Percentiles rank a stretch among this genome's conserved stretches.
Evolutionary conservation across 129 eudicot genomes (phyloP).

Genomic region (Lonicera japonica): DNA sequence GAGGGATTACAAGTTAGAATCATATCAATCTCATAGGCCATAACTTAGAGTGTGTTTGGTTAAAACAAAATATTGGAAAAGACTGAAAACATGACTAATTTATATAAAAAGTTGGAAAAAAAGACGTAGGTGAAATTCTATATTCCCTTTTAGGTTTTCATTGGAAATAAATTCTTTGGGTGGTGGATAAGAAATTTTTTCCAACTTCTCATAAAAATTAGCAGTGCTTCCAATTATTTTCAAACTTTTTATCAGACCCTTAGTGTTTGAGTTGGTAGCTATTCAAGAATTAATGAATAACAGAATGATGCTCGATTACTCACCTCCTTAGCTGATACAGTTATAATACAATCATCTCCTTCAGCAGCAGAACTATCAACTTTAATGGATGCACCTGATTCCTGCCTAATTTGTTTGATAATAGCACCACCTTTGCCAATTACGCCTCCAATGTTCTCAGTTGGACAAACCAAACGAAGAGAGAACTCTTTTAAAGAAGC

Average conservation of each 20-base stretch:
- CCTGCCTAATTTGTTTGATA: conserved; percentile 83
- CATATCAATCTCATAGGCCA: not conserved
- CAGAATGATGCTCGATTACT: not conserved
- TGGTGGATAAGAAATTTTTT: no score
- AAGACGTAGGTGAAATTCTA: no score
- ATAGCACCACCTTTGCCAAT: conserved; percentile 82
- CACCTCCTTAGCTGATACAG: conserved; percentile 79
- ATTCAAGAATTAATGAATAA: not conserved
- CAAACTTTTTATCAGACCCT: no score
- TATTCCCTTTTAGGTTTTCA: no score
- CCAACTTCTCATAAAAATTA: no score
- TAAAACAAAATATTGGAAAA: no score
- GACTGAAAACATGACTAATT: no score
- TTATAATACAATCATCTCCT: conserved; percentile 79
- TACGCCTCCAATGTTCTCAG: conserved; percentile 77
- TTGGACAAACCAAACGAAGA: conserved; percentile 71
- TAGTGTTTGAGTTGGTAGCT: not conserved
- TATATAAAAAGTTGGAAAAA: no score
- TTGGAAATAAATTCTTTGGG: no score
- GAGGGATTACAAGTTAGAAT: not conserved
- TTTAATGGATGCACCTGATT: conserved; percentile 73
- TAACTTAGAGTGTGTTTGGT: no score
- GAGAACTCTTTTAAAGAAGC: conserved; percentile 56
- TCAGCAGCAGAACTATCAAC: conserved; percentile 76
- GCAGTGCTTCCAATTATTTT: no score